Evolutionary conservation across 2,329 filamentous ascomycete genomes (phyloP).

Genomic region (Aspergillus cejpii): DNA sequence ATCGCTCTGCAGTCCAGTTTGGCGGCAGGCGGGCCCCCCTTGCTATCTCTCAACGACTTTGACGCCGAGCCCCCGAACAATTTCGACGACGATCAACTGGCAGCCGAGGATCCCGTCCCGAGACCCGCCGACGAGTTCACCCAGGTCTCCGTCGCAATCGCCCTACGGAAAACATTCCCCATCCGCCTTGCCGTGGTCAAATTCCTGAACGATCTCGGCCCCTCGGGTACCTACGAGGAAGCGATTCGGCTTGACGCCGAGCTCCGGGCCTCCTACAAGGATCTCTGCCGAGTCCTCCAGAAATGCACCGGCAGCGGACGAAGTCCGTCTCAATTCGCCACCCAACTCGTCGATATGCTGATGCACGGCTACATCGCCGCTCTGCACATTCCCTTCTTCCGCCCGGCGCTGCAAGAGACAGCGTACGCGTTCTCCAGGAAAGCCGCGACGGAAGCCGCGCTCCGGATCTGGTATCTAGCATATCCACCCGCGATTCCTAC

Average conservation of each 20-base stretch:
- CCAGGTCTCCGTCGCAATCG: slow-evolving; percentile 31
- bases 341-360: slow-evolving; percentile 21
- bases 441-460: slow-evolving; percentile 43
- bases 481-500: slow-evolving; percentile 24
- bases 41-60: slow-evolving; percentile 33
- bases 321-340: slow-evolving; percentile 15
- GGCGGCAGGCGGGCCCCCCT: slow-evolving; percentile 30
- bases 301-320: slow-evolving; percentile 1
- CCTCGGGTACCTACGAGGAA: slow-evolving; percentile 20
- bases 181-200: slow-evolving; percentile 32
- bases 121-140: slow-evolving; percentile 28
- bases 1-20: slow-evolving; percentile 35
- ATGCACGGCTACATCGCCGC: slow-evolving; percentile 24
- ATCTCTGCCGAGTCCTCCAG: slow-evolving; percentile 29
- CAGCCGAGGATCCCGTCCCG: slow-evolving; percentile 20
- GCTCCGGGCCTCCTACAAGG: slow-evolving; percentile 42
- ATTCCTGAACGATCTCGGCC: slow-evolving; percentile 22
- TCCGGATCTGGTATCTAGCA: slow-evolving; percentile 43
- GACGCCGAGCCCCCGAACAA: slow-evolving; percentile 36
- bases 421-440: slow-evolving; percentile 46
- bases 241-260: slow-evolving; percentile 36
- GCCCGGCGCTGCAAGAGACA: slow-evolving; percentile 15
- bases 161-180: slow-evolving; percentile 34
- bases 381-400: slow-evolving; percentile 28
- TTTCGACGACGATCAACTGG: slow-evolving; percentile 38